Evolutionary conservation across 768 basidiomycete genomes (phyloP).

Genomic region (Mrakia gelida): DNA sequence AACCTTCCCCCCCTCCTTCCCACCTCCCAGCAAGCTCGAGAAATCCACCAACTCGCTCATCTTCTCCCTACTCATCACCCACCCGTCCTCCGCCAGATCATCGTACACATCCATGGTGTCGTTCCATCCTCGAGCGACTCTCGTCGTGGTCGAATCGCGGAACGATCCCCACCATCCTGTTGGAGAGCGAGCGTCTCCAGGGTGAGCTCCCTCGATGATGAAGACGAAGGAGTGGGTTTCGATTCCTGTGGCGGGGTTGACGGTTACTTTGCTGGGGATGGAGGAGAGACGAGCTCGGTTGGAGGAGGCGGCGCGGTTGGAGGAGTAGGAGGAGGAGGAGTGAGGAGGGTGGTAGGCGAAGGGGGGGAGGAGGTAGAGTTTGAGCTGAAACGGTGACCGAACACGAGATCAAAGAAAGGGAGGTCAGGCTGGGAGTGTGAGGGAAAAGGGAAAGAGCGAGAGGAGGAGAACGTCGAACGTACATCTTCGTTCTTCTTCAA

Average conservation of each 20-base stretch:
- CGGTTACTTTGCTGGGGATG: background rate
- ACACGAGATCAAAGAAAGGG: too few species aligned
- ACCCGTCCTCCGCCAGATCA: background rate
- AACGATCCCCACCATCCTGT: slow-evolving; percentile 26
- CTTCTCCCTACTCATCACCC: background rate
- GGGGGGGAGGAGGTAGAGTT: slow-evolving; percentile 30
- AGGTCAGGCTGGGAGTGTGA: too few species aligned
- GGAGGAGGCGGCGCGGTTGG: background rate
- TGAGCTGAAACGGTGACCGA: too few species aligned
- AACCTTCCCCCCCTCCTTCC: background rate
- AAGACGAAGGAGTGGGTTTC: slow-evolving; percentile 28
- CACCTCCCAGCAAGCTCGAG: background rate
- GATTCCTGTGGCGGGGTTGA: background rate
- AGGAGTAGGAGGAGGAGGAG: background rate
- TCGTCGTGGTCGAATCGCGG: background rate
- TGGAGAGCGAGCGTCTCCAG: slow-evolving; percentile 6
- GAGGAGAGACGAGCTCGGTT: background rate
- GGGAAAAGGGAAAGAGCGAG: background rate
- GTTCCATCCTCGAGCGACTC: background rate
- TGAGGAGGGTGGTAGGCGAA: slow-evolving; percentile 32
- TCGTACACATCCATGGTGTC: background rate
- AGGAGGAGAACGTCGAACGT: background rate
- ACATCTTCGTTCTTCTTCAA: slow-evolving; percentile 25
- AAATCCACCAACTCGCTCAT: background rate
- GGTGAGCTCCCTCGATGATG: slow-evolving; percentile 24